A percentile compares a stretch with the other conserved stretches of the same genome.
Conservation (phyloP, 805 yeast species). For the Huiozyma naganishii region DNA sequence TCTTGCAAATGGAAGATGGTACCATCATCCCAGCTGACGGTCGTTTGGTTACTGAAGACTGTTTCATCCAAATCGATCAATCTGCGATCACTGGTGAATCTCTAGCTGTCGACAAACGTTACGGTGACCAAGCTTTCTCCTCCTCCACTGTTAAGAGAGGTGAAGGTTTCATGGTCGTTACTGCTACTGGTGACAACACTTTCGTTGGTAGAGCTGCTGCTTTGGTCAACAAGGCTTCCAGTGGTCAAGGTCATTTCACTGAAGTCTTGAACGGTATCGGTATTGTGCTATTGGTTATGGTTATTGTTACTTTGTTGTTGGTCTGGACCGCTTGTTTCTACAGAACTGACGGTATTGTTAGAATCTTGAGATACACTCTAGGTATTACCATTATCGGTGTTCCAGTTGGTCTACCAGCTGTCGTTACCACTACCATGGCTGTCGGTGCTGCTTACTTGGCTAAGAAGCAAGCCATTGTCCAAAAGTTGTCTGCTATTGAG, state of each 20-base stretch:
- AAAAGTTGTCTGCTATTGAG: constrained; percentile 92
- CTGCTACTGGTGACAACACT: constrained; percentile 92
- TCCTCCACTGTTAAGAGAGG: constrained; percentile 94
- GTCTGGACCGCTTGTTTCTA: constrained; percentile 94
- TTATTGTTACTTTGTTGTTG: constrained; percentile 72
- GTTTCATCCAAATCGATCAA: constrained; percentile 86
- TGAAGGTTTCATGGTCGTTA: constrained; percentile 87
- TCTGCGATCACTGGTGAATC: constrained; percentile 98
- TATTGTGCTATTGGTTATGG: constrained; percentile 80
- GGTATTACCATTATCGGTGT: constrained; percentile 97
- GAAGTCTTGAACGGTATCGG: constrained; percentile 97
- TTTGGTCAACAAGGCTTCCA: constrained; percentile 86
- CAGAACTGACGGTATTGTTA: constrained; percentile 79
- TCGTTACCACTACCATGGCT: constrained; percentile 97
- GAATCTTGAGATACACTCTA: constrained; percentile 81
- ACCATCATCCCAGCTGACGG: constrained; percentile 89
- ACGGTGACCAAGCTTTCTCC: constrained; percentile 80
- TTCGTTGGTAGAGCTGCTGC: constrained; percentile 97
- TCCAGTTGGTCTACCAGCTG: constrained; percentile 98
- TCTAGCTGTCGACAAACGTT: constrained; percentile 83
- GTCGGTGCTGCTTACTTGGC: constrained; percentile 99
- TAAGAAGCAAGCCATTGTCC: constrained; percentile 94
- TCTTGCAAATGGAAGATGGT: constrained; percentile 87
- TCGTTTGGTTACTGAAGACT: constrained; percentile 74
- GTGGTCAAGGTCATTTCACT: constrained; percentile 92